Evolutionary conservation across 2,329 filamentous ascomycete species (phyloP).

Genomic region (Hymenoscyphus scutula): DNA sequence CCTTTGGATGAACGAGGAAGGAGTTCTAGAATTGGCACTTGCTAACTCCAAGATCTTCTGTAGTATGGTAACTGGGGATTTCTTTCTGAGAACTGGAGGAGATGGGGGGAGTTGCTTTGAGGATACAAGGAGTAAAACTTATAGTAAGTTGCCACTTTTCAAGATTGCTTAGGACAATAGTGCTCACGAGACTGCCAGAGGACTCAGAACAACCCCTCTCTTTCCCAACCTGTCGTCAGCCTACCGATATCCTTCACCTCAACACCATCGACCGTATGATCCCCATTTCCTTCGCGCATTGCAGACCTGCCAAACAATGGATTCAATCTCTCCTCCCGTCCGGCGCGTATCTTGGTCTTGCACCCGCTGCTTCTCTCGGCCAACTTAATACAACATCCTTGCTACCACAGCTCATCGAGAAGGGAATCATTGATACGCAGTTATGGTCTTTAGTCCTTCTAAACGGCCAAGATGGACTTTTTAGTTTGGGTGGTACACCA

Average conservation of each 20-base stretch:
- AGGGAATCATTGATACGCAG: conserved; percentile 18
- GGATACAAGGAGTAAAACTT: conserved; percentile 24
- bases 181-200: conserved; percentile 8
- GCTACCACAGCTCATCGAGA: conserved; percentile 21
- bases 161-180: background rate
- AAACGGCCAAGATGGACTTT: conserved; percentile 25
- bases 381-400: conserved; percentile 20
- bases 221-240: conserved; percentile 23
- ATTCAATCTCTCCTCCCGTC: conserved; percentile 20
- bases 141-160: conserved; percentile 11
- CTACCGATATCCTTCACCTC: conserved; percentile 22
- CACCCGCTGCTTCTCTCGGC: conserved; percentile 20
- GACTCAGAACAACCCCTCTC: conserved; percentile 18
- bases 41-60: too few relatives aligned
- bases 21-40: too few relatives aligned
- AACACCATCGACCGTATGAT: conserved; percentile 15
- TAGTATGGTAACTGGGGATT: conserved; percentile 26
- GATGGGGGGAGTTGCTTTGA: conserved; percentile 17
- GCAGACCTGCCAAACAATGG: conserved; percentile 27
- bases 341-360: conserved; percentile 26
- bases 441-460: conserved; percentile 27
- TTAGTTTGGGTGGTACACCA: conserved; percentile 26
- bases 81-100: conserved; percentile 23
- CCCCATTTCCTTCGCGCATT: conserved; percentile 24
- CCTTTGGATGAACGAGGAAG: too few relatives aligned